Conservation (phyloP, 2,329 filamentous ascomycete genomes). For the Talaromyces funiculosus region DNA sequence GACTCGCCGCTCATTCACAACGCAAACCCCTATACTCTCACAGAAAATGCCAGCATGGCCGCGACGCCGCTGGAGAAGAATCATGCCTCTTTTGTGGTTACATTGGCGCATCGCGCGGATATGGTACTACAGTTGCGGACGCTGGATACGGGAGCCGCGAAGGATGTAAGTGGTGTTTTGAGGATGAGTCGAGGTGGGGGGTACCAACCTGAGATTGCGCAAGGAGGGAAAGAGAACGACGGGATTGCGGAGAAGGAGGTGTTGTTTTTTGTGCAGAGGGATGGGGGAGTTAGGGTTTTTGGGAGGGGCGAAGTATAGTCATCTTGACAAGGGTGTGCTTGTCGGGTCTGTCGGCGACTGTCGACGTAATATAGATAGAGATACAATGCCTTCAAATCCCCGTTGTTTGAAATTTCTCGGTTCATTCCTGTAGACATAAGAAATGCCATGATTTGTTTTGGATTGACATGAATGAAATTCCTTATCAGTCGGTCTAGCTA, state of each 20-base stretch:
- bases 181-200: conserved; percentile 61
- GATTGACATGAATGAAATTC: conserved; percentile 12
- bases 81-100: conserved; percentile 65
- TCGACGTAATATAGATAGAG: no score
- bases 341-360: no score
- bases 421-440: conserved; percentile 5
- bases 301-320: conserved; percentile 61
- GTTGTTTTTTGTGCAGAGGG: conserved; percentile 72
- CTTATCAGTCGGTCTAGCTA: conserved; percentile 6
- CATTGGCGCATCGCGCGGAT: conserved; percentile 69
- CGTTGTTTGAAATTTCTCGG: conserved; percentile 4
- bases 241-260: conserved; percentile 59
- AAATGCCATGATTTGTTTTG: conserved; percentile 7
- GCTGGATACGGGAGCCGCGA: conserved; percentile 81
- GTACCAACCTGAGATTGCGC: conserved; percentile 19
- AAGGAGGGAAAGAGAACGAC: conserved; percentile 19
- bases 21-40: conserved; percentile 14
- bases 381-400: no score
- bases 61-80: conserved; percentile 63
- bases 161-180: conserved; percentile 83
- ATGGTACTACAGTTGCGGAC: conserved; percentile 65
- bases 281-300: conserved; percentile 78
- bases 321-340: background rate
- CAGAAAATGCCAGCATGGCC: conserved; percentile 22
- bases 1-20: conserved; percentile 64